Evolutionary conservation across 2,329 filamentous ascomycete species (phyloP), one percentile per base, ranked within the genome.

Genomic region (Exophiala lecanii-corni): DNA sequence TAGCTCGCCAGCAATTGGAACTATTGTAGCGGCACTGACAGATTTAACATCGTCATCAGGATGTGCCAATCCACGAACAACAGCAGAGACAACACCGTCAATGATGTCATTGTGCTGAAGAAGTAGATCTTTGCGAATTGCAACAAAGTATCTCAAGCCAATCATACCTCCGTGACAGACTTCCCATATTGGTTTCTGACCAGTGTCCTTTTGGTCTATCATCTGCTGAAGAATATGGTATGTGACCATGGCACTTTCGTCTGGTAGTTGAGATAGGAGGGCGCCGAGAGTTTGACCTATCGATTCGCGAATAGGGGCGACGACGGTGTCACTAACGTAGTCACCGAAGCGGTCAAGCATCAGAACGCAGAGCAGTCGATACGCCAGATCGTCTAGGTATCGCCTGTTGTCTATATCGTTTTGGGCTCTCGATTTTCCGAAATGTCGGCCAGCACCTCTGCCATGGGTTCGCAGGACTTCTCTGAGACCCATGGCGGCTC

Each of bases 151-250:
- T 57, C 91, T 79, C 58, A 98, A 69, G 5, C 92, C 92, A 35
- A 97, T 89, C 92, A 98, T 98, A 50, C 92, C 92, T 54, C 92
- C 92, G 62, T 98, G 94, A 58, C 89, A 95, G 26, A 96, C 86
- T 47, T 94, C 88, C 92, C 92, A 98, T 20, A 89, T 76, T 10
- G 85, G 81, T 21, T 77, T 78, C 17, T 83, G 80, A 26, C 81
- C 78, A 16, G 92, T 70, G 54, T 94, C 86, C 31, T 83, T 80
- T 61, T 96, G 89, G 80, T 95, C 92, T 26, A 97, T 89, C 70
- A 98, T 85, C 26, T 85, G 79, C 57, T 92, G 84, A 3, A 98
- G 74, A 32, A 94, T 84, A 34, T 74, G 77, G 62, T 97, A 97
- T 28, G 94, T 86, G 41, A 82, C 78, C 56, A 91, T 79, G 17